These are phyloP conservation scores for Entomophthora muscae DNA, from an alignment of 371 early-diverging fungal species.

Conservation along the genomic window DNA sequence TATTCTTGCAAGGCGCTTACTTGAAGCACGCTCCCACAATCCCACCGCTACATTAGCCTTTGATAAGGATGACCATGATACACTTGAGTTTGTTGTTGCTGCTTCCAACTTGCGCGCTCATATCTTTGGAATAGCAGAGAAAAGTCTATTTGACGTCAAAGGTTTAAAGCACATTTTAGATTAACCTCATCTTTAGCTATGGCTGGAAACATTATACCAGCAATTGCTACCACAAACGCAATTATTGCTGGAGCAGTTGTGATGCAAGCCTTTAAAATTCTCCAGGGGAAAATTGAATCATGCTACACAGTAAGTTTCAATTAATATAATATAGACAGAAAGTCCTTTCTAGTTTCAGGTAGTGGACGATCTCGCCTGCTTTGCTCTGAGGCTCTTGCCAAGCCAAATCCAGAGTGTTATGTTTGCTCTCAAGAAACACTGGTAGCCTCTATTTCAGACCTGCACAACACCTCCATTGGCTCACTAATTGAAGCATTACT, in stretches of 20 bases:
- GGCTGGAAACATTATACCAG: constrained; percentile 95
- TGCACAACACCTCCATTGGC: neutral
- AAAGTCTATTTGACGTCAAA: constrained; percentile 77
- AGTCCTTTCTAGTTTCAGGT: constrained; percentile 34
- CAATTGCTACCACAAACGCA: constrained; percentile 99
- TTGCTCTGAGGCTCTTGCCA: constrained; percentile 24
- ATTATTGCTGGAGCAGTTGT: constrained; percentile 93
- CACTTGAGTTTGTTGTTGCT: constrained; percentile 81
- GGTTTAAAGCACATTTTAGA: too few species aligned
- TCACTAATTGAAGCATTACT: neutral
- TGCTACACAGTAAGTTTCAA: constrained; percentile 30
- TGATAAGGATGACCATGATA: constrained; percentile 88
- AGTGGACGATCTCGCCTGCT: constrained; percentile 27
- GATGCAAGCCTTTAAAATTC: constrained; percentile 59
- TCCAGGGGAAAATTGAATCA: constrained; percentile 25
- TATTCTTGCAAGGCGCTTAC: neutral
- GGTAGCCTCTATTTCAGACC: neutral
- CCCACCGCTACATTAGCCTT: constrained; percentile 38
- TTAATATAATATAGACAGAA: neutral
- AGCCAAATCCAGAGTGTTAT: constrained; percentile 36
- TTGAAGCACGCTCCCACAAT: constrained; percentile 12
- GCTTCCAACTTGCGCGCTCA: constrained; percentile 73
- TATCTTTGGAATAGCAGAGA: constrained; percentile 56
- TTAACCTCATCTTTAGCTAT: neutral
- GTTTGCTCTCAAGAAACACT: constrained; percentile 21